Conservation (phyloP, 2,329 filamentous ascomycete species). For the Ceratocystis cacaofunesta region DNA sequence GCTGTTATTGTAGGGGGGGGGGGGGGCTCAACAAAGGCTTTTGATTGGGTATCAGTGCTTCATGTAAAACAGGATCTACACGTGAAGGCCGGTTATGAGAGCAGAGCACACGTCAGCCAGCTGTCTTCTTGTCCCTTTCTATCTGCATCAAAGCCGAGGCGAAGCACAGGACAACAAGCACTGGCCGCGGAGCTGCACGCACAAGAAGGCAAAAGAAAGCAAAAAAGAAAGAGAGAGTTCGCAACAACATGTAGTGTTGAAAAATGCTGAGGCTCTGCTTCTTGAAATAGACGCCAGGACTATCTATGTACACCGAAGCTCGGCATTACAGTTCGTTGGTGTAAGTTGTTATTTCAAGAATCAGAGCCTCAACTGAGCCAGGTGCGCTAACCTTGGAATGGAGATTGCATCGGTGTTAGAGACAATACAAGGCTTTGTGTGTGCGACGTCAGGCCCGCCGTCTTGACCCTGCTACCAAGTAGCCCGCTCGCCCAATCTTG, state of each 20-base stretch:
- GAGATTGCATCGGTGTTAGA: too few relatives aligned
- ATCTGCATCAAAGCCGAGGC: neutral
- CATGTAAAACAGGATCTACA: neutral
- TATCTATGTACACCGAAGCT: too few relatives aligned
- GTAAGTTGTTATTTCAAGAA: neutral
- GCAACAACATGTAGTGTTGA: neutral
- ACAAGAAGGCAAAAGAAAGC: neutral
- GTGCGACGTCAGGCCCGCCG: neutral
- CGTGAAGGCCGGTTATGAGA: neutral
- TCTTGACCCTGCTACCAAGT: neutral
- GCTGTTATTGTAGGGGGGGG: too few relatives aligned
- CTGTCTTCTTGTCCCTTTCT: neutral
- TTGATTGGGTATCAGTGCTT: neutral
- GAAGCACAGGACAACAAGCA: neutral
- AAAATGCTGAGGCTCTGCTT: neutral
- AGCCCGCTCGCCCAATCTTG: neutral
- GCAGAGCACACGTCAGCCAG: neutral
- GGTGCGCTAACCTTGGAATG: too few relatives aligned
- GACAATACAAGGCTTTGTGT: neutral
- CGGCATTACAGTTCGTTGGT: neutral
- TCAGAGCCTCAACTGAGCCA: neutral
- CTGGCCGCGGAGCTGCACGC: neutral
- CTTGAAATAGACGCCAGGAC: neutral
- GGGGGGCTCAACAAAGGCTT: too few relatives aligned
- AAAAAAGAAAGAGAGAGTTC: too few relatives aligned